Conservation (phyloP, 371 early-diverging fungal species). For the Massospora cicadina region DNA sequence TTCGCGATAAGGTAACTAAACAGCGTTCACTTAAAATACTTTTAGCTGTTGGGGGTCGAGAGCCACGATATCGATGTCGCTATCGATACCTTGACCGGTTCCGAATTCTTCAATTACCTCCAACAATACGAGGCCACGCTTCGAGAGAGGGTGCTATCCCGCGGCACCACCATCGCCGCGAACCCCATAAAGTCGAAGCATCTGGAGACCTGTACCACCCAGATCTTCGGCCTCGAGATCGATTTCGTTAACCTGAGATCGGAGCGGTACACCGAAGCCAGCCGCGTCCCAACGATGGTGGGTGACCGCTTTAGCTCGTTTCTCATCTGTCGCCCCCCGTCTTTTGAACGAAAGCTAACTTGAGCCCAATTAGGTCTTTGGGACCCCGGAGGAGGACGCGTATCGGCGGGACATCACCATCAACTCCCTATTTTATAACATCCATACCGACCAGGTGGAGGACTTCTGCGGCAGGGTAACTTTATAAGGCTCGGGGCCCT, state of each 20-base stretch:
- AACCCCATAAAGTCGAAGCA: slow-evolving; percentile 98
- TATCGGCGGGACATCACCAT: slow-evolving; percentile 95
- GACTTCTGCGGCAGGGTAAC: slow-evolving; percentile 66
- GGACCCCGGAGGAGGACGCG: slow-evolving; percentile 94
- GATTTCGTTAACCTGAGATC: slow-evolving; percentile 96
- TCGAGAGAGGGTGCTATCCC: neutral
- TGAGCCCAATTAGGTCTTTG: slow-evolving; percentile 56
- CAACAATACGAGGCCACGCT: slow-evolving; percentile 24
- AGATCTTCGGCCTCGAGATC: slow-evolving; percentile 54
- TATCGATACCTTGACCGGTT: slow-evolving; percentile 88
- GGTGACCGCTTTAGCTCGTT: too few species aligned
- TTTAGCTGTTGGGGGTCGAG: slow-evolving; percentile 67
- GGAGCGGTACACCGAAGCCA: slow-evolving; percentile 74
- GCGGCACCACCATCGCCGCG: slow-evolving; percentile 65
- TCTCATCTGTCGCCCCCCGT: too few species aligned
- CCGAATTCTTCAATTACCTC: slow-evolving; percentile 73
- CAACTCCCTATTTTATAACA: slow-evolving; percentile 96
- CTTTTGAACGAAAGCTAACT: too few species aligned
- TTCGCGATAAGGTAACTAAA: slow-evolving; percentile 76
- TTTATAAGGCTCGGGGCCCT: neutral
- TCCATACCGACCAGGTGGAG: slow-evolving; percentile 74
- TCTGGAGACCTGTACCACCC: slow-evolving; percentile 92
- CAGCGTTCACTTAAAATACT: slow-evolving; percentile 2
- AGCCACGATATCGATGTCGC: slow-evolving; percentile 95
- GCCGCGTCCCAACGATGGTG: slow-evolving; percentile 54